Conservation (phyloP, 495 filamentous ascomycete genomes). For the Annulohypoxylon nitens region DNA sequence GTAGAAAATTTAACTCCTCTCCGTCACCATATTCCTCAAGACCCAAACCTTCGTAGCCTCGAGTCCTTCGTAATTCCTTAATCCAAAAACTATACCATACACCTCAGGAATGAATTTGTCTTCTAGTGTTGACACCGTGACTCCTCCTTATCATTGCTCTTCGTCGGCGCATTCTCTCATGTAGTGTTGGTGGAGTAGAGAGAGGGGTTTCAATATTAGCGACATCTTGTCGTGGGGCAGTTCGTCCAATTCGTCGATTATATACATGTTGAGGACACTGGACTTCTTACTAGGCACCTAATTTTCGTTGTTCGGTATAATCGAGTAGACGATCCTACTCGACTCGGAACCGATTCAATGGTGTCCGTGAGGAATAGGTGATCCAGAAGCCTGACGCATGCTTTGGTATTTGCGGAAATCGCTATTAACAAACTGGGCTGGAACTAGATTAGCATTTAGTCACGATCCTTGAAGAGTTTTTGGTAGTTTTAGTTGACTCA, state of each 20-base stretch:
- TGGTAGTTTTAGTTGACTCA: constrained; percentile 13
- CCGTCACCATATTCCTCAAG: background rate
- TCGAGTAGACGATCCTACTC: background rate
- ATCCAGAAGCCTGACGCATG: constrained; percentile 38
- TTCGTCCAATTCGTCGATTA: background rate
- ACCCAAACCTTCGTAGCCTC: background rate
- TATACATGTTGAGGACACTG: background rate
- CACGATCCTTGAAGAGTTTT: background rate
- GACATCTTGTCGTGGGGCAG: background rate
- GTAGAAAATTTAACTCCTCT: background rate
- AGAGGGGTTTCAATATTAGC: background rate
- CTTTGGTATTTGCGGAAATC: constrained; percentile 40
- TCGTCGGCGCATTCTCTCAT: background rate
- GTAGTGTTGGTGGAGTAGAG: background rate
- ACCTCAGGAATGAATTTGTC: background rate
- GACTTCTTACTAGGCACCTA: background rate
- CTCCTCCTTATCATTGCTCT: background rate
- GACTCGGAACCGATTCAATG: constrained; percentile 8
- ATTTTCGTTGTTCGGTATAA: background rate
- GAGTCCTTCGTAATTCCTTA: background rate
- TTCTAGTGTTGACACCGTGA: background rate
- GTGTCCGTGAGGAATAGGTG: constrained; percentile 29
- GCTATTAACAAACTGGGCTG: constrained; percentile 33
- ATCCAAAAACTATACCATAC: background rate
- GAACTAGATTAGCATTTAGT: constrained; percentile 21